These are phyloP conservation scores for Exophiala sp. DNA, from an alignment of 2,329 filamentous ascomycete genomes.

Conservation along the genomic window DNA sequence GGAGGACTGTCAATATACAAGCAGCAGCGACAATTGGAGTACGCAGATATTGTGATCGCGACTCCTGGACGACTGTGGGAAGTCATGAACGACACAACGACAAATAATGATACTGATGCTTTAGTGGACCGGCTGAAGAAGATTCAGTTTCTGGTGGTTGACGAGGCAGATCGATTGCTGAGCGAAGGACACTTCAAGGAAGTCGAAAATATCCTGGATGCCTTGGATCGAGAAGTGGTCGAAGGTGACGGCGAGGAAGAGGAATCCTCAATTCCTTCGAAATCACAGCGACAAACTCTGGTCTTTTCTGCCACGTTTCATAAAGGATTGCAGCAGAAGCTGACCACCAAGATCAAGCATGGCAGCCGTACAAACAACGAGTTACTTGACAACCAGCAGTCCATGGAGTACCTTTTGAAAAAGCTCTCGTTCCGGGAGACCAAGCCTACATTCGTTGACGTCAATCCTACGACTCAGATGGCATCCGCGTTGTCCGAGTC, in stretches of 20 bases:
- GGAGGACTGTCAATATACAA: constrained; percentile 93
- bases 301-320: constrained; percentile 98
- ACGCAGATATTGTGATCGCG: constrained; percentile 87
- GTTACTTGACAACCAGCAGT: constrained; percentile 65
- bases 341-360: constrained; percentile 63
- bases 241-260: constrained; percentile 49
- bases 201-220: constrained; percentile 78
- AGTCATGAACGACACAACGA: constrained; percentile 63
- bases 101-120: constrained; percentile 41
- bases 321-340: constrained; percentile 83
- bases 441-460: constrained; percentile 85
- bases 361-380: constrained; percentile 55
- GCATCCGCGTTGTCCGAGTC: constrained; percentile 81
- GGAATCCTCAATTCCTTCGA: constrained; percentile 12
- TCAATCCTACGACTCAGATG: constrained; percentile 87
- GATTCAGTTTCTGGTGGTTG: constrained; percentile 80
- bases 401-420: constrained; percentile 87
- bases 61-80: constrained; percentile 95
- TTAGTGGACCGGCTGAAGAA: constrained; percentile 67
- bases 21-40: constrained; percentile 77
- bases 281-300: constrained; percentile 69
- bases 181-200: constrained; percentile 96
- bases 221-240: constrained; percentile 63
- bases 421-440: constrained; percentile 84
- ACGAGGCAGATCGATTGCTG: constrained; percentile 88